These are phyloP conservation scores for Cicer arietinum DNA, from an alignment of 306 rosid genomes.

Conservation along the genomic window DNA sequence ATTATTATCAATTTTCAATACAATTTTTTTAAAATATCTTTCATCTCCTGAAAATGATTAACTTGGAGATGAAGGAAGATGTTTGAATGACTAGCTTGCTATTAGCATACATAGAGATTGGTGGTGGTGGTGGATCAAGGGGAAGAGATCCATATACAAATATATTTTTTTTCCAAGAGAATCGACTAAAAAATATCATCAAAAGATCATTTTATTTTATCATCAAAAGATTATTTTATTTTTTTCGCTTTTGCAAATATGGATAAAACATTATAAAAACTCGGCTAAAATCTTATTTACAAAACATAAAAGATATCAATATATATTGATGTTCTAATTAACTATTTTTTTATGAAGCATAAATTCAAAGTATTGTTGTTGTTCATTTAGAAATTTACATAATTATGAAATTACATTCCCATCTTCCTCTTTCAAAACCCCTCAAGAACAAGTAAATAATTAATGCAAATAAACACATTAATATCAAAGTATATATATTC, in stretches of 20 bases:
- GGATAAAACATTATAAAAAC: not conserved
- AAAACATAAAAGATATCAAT: not conserved
- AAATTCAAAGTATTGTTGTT: not conserved
- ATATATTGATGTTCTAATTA: not conserved
- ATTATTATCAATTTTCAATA: too few relatives aligned
- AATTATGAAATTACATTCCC: not conserved
- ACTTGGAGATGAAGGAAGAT: too few relatives aligned
- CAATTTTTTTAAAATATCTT: too few relatives aligned
- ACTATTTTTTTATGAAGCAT: constrained; percentile 13
- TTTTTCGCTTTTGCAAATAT: too few relatives aligned
- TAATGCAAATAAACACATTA: not conserved
- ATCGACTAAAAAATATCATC: not conserved
- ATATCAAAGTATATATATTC: not conserved
- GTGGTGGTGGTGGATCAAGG: constrained; percentile 19
- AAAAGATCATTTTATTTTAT: not conserved
- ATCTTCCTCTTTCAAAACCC: constrained; percentile 19
- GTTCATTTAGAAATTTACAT: not conserved
- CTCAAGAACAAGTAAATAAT: constrained; percentile 10
- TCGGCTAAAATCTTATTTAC: not conserved
- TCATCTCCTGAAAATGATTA: too few relatives aligned
- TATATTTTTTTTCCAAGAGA: not conserved
- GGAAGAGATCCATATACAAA: not conserved
- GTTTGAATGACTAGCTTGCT: not conserved
- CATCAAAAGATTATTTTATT: too few relatives aligned
- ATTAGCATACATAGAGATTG: not conserved